Conservation (phyloP, 768 basidiomycete genomes). For the Pisolithus tinctorius region DNA sequence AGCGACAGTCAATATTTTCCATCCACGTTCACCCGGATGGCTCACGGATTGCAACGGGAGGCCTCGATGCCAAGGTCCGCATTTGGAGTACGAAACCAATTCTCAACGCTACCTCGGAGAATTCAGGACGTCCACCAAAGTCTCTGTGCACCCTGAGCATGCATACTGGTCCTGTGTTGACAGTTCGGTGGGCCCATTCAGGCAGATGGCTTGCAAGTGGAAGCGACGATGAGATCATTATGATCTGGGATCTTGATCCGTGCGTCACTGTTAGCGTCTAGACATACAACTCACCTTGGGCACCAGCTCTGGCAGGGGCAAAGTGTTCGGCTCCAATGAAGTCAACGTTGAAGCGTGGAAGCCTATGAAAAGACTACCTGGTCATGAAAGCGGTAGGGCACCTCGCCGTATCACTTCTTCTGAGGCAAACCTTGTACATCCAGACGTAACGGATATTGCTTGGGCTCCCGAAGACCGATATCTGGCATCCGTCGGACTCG, state of each 20-base stretch:
- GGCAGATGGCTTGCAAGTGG: slow-evolving; percentile 94
- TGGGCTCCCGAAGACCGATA: slow-evolving; percentile 93
- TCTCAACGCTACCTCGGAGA: slow-evolving; percentile 62
- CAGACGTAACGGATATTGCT: slow-evolving; percentile 92
- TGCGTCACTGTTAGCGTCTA: slow-evolving; percentile 34
- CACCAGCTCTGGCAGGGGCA: slow-evolving; percentile 67
- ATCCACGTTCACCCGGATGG: slow-evolving; percentile 94
- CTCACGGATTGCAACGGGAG: slow-evolving; percentile 94
- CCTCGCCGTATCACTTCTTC: not conserved
- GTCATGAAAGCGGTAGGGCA: slow-evolving; percentile 84
- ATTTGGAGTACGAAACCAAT: slow-evolving; percentile 98
- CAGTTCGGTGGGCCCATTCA: slow-evolving; percentile 89
- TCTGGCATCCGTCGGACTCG: slow-evolving; percentile 89
- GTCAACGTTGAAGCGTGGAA: slow-evolving; percentile 98
- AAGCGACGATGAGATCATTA: slow-evolving; percentile 90
- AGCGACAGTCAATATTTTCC: slow-evolving; percentile 83
- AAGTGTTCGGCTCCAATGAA: slow-evolving; percentile 92
- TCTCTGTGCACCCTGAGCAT: slow-evolving; percentile 85
- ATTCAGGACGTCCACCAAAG: slow-evolving; percentile 70
- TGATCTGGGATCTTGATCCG: slow-evolving; percentile 98
- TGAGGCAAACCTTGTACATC: slow-evolving; percentile 3
- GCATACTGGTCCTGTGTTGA: slow-evolving; percentile 91
- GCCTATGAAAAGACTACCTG: slow-evolving; percentile 82
- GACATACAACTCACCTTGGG: slow-evolving; percentile 3
- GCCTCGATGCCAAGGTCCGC: slow-evolving; percentile 90